Conservation (phyloP, 1,284 basidiomycete species). For the Flammula alnicola region DNA sequence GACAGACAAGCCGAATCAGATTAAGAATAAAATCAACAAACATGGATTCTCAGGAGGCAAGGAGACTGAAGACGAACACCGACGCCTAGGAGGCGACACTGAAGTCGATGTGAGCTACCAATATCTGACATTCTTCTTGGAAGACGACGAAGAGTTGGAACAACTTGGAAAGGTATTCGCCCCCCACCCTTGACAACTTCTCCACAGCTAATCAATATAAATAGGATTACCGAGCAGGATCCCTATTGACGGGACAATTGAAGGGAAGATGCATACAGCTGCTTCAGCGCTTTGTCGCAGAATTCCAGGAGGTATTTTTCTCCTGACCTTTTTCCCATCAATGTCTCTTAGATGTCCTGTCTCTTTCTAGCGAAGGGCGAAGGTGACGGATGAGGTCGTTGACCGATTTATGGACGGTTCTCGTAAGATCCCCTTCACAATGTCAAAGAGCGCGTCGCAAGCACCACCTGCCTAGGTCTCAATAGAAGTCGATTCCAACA, state of each 20-base stretch:
- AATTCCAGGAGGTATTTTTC: constrained; percentile 92
- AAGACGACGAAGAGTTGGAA: constrained; percentile 89
- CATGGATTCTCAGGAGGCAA: constrained; percentile 91
- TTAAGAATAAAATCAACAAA: constrained; percentile 98
- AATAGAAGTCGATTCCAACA: too few relatives aligned
- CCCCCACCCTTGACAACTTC: not conserved
- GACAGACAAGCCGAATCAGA: constrained; percentile 91
- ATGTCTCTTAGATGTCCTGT: constrained; percentile 8
- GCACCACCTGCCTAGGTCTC: constrained; percentile 3
- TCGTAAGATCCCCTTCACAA: constrained; percentile 75
- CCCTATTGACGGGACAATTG: constrained; percentile 88
- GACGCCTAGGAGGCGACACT: constrained; percentile 87
- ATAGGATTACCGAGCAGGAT: constrained; percentile 91
- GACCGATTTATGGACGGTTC: constrained; percentile 83
- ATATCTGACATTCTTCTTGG: constrained; percentile 96
- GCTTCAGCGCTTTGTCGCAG: constrained; percentile 84
- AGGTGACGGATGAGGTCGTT: constrained; percentile 82
- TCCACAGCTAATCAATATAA: not conserved
- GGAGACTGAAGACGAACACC: constrained; percentile 94
- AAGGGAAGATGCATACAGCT: constrained; percentile 90
- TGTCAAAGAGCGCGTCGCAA: constrained; percentile 31
- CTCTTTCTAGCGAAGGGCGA: constrained; percentile 69
- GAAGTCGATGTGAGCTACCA: constrained; percentile 98
- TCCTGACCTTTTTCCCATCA: constrained; percentile 10
- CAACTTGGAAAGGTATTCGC: constrained; percentile 69